phyloP scores from a whole-genome alignment of 331 rosid species.

The Pyracantha coccinea region DNA sequence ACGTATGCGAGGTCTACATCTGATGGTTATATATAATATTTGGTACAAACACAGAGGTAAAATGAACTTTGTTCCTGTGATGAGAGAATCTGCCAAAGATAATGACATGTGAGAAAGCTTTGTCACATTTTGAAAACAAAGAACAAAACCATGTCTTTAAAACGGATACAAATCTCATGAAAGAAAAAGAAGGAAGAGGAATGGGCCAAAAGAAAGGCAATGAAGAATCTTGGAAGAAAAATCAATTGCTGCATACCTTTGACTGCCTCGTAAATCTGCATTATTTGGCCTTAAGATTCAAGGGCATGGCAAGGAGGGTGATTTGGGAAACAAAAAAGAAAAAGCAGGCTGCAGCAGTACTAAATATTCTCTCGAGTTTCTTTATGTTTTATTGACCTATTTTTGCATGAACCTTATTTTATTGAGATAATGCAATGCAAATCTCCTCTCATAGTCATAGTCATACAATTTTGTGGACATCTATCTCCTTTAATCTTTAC shows the following conservation, averaged over 20 bases:
- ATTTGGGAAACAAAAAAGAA: constrained; percentile 44
- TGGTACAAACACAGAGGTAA: constrained; percentile 15
- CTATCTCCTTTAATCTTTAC: background rate
- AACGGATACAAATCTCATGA: constrained; percentile 16
- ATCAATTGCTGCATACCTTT: constrained; percentile 27
- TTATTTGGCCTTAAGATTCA: background rate
- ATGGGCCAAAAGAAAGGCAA: constrained; percentile 19
- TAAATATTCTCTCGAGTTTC: constrained; percentile 52
- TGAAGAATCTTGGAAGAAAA: constrained; percentile 29
- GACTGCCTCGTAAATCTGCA: constrained; percentile 79
- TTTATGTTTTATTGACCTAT: constrained; percentile 28
- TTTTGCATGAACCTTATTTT: background rate
- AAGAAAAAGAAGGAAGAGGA: constrained; percentile 11
- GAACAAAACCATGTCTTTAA: constrained; percentile 22
- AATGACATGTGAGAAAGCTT: constrained; percentile 57
- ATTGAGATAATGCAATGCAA: background rate
- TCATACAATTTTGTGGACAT: background rate
- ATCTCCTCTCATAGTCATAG: background rate
- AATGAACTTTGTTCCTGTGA: constrained; percentile 8
- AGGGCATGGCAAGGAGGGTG: background rate
- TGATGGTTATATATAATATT: background rate
- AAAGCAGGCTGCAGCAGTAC: constrained; percentile 30
- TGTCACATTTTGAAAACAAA: constrained; percentile 50
- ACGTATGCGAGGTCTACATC: constrained; percentile 27
- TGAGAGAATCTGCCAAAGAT: constrained; percentile 32